Base-by-base conservation (phyloP, 2,329 filamentous ascomycete genomes). In the Cryphonectria nitschkei region DNA sequence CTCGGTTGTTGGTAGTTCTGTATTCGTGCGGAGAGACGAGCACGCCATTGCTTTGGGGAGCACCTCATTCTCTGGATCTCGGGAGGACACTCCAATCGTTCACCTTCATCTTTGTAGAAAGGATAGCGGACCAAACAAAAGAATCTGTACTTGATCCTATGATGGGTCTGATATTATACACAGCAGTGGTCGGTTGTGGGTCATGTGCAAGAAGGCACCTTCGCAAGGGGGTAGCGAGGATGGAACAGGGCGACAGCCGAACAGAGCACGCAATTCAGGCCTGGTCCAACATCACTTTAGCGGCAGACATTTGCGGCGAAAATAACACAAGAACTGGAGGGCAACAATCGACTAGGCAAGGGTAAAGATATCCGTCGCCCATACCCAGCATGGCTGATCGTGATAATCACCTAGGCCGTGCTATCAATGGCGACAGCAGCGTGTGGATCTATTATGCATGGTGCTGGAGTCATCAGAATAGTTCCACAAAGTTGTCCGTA, bases 221-320 rank as follows among this genome's bases (percentile, higher is more conserved):
- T 52, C 62, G 11, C 8, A 41, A n/a, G 16, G 22, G 41, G 14
- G 39, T 46, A 50, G 62, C 41, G 41, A 65, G 62, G 43, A n/a
- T n/a, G 19, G 19, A 61, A 6, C 46, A n/a, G 34, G 7, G 58
- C 32, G 58, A 61, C 58, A 39, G 32, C 58, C 58, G 54, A n/a
- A 50, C 29, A 60, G 13, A 72, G 68, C 68, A 72, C 70, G 70
- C 65, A 69, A 72, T 70, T 11, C 41, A 50, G 19, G 43, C 65
- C 65, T 58, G 37, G 54, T 65, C 61, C 67, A 68, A 58, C 68
- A 72, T 50, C 70, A 72, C 65, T 68, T 72, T 70, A 72, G 70
- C 70, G 61, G 58, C 68, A 65, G 26, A 56, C 11, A 60, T 13
- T 37, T 37, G 22, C 54, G 50, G 19, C 34, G 29, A 67, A 54